Base-by-base conservation (phyloP, 192 early-diverging fungal genomes). In the Podila epicladia region DNA sequence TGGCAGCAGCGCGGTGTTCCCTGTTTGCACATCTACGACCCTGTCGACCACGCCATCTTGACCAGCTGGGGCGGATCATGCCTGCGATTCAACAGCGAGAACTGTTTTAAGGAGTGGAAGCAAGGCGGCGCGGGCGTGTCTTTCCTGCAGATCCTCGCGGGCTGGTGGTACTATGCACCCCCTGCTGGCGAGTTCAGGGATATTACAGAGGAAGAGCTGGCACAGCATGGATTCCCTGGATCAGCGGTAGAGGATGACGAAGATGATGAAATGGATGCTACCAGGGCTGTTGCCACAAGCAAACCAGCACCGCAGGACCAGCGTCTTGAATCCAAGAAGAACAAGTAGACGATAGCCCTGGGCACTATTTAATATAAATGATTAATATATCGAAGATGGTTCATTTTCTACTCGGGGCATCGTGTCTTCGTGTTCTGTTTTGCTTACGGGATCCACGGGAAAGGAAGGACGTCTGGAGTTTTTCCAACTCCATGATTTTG, bases 31-130 rank as follows among this genome's bases (percentile, higher is more conserved):
- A 62, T 77, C 64, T 77, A 77, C 26, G 69, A 71, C 28, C 75
- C 75, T 61, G 64, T 77, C 3, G 69, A 66, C 26, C 75, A 77
- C 19, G 64, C 62, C 20, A 71, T 77, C 59, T 26, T 77, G 64
- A 77, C 69, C 28, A 77, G 69, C 64, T 77, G 75, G 75, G 75
- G 75, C 53, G 75, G 75, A 0, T 77, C 75, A 3, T 77, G 75
- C 26, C 51, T 77, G 15, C 68, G 75, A 62, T 78, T 78, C 69
- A 78, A 78, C 35, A 51, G 33, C 26, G 69, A 78, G 24, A 31
- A 71, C 20, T 78, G 75, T 22, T 62, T 67, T 66, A 45, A 67
- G 24, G 69, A 71, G n/a, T 78, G 75, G 75, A 65, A 63, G 59
- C 48, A 50, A 24, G 69, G 75, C 19, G 58, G 63, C 28, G 41